A percentile compares a stretch with the other conserved stretches of the same genome.
Conservation (phyloP, 352 stramenopile species). For the Globisporangium acanthophoron region DNA sequence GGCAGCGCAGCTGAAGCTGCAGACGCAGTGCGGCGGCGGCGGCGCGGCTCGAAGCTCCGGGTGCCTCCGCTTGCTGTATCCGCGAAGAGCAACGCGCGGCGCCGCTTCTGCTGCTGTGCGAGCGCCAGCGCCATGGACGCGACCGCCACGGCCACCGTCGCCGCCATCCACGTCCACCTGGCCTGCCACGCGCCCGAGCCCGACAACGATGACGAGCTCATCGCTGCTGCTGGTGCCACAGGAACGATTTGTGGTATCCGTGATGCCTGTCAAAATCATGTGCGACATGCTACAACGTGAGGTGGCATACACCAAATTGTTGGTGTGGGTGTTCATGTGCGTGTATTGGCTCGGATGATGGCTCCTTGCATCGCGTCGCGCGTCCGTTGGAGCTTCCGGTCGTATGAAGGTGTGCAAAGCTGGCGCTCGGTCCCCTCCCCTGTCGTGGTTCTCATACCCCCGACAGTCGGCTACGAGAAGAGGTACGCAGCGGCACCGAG, state of each 20-base stretch:
- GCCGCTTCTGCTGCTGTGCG: constrained; percentile 17
- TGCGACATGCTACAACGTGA: not conserved
- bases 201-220: not conserved
- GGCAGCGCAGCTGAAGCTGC: too few relatives aligned
- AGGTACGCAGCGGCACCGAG: constrained; percentile 53
- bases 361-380: not conserved
- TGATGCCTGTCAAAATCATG: not conserved
- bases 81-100: constrained; percentile 9
- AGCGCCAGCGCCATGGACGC: constrained; percentile 33
- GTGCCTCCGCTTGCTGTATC: not conserved
- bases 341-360: not conserved
- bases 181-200: not conserved
- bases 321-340: not conserved
- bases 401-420: not conserved
- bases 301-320: not conserved
- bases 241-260: not conserved
- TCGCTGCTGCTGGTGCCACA: not conserved
- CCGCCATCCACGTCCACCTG: constrained; percentile 26
- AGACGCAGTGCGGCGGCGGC: constrained; percentile 1
- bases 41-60: constrained; percentile 4
- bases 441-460: not conserved
- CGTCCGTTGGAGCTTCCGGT: not conserved
- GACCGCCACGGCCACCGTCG: constrained; percentile 18
- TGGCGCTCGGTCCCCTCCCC: not conserved
- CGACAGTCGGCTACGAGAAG: constrained; percentile 25